Evolutionary conservation across 257 asterid species (phyloP).

Genomic region (Gentiana macrophylla): DNA sequence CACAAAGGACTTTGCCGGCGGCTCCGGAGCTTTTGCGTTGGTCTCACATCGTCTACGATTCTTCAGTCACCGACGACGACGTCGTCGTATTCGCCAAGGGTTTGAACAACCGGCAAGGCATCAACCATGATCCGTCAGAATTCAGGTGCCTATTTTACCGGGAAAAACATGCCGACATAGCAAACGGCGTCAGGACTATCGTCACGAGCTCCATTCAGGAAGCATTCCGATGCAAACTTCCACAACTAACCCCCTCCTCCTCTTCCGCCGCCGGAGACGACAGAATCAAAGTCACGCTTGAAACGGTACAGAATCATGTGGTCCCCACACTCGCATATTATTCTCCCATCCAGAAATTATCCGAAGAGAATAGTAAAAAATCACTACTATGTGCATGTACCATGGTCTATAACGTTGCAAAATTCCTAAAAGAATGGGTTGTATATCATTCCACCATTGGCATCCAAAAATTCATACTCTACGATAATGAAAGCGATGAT

Average conservation of each 20-base stretch:
- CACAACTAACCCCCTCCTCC: slow-evolving; percentile 6
- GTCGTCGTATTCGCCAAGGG: slow-evolving; percentile 77
- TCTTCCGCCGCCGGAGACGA: not conserved
- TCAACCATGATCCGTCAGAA: slow-evolving; percentile 36
- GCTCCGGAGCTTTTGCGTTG: slow-evolving; percentile 24
- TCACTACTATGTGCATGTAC: slow-evolving; percentile 68
- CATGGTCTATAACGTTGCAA: slow-evolving; percentile 72
- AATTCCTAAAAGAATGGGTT: slow-evolving; percentile 68
- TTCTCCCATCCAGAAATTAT: slow-evolving; percentile 38
- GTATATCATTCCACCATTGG: slow-evolving; percentile 62
- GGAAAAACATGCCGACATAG: slow-evolving; percentile 16
- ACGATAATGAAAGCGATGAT: slow-evolving; percentile 82
- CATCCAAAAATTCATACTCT: slow-evolving; percentile 54
- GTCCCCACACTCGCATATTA: slow-evolving; percentile 71
- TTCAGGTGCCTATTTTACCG: slow-evolving; percentile 42
- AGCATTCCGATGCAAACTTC: slow-evolving; percentile 75
- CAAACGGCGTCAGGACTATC: slow-evolving; percentile 39
- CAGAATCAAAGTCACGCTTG: slow-evolving; percentile 36
- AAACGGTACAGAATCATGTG: slow-evolving; percentile 27
- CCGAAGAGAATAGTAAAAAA: slow-evolving; percentile 4
- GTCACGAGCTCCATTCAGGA: slow-evolving; percentile 71
- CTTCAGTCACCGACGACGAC: slow-evolving; percentile 47
- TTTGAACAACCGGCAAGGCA: slow-evolving; percentile 48
- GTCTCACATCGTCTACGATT: slow-evolving; percentile 50
- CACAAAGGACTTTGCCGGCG: slow-evolving; percentile 11